Evolutionary conservation across 306 rosid genomes (phyloP).

Genomic region (Prunus campanulata): DNA sequence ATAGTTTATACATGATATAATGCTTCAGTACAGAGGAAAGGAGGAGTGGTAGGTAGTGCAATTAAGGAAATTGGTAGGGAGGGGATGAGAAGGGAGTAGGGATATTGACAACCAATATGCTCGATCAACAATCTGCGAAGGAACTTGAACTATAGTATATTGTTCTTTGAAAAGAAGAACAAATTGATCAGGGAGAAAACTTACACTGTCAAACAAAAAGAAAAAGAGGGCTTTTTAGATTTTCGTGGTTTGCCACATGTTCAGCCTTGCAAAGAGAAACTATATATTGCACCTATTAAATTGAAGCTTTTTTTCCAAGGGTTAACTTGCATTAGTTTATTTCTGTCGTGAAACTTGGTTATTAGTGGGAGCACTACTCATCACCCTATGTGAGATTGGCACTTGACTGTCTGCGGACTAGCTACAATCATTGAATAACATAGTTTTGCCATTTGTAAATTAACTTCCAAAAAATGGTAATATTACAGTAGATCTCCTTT

Average conservation of each 20-base stretch:
- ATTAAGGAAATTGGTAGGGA: neutral
- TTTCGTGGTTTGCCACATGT: neutral
- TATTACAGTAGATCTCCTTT: neutral
- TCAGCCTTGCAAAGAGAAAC: neutral
- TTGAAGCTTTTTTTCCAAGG: neutral
- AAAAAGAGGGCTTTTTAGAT: neutral
- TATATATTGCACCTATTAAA: neutral
- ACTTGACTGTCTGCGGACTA: neutral
- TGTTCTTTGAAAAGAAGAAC: neutral
- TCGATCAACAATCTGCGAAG: neutral
- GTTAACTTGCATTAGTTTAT: neutral
- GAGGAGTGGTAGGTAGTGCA: neutral
- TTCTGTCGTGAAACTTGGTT: neutral
- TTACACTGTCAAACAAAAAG: neutral
- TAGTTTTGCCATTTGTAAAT: neutral
- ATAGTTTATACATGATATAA: neutral
- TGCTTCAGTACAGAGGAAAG: neutral
- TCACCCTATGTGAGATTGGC: neutral
- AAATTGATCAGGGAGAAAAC: neutral
- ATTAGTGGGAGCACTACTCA: neutral
- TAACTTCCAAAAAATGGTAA: neutral
- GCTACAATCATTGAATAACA: neutral
- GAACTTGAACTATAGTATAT: neutral
- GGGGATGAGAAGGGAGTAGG: neutral
- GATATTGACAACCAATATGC: neutral